Percentiles rank a stretch among this genome's conserved stretches.
phyloP scores from a whole-genome alignment of 306 rosid genomes.

The Castanopsis chinensis region DNA sequence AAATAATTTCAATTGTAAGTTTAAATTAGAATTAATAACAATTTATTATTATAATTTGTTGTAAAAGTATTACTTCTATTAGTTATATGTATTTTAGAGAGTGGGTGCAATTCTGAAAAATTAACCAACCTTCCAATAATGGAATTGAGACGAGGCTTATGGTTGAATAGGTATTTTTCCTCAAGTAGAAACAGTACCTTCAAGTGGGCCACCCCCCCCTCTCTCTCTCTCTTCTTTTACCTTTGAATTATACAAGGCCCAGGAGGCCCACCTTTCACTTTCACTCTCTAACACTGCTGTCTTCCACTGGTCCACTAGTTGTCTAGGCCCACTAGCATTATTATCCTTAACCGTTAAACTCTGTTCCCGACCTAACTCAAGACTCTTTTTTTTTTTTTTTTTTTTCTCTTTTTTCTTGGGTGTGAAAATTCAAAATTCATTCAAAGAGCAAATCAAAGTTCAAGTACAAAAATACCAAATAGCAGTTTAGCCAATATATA shows the following conservation, averaged over 20 bases:
- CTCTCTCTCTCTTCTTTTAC: neutral
- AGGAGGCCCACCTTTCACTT: neutral
- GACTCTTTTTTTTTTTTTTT: neutral
- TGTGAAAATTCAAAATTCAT: no score
- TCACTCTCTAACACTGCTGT: neutral
- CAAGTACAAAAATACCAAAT: no score
- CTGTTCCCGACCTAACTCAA: constrained; percentile 28
- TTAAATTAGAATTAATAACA: no score
- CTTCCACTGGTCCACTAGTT: neutral
- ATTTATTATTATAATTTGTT: no score
- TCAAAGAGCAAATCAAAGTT: no score
- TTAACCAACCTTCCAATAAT: constrained; percentile 49
- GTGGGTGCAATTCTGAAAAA: constrained; percentile 23
- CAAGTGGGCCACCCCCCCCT: constrained; percentile 41
- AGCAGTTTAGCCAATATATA: no score
- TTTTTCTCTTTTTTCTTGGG: no score
- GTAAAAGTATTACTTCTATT: no score
- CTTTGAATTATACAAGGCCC: no score
- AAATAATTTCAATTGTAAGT: no score
- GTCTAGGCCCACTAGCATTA: constrained; percentile 58
- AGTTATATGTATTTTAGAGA: neutral
- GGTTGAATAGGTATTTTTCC: constrained; percentile 33
- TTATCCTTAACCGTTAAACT: constrained; percentile 30
- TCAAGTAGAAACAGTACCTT: constrained; percentile 48
- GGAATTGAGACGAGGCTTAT: constrained; percentile 75